A percentile compares a stretch with the other conserved stretches of the same genome.
Evolutionary conservation across 208 protist species (phyloP).

Genomic region (Wallacemonas sp.): DNA sequence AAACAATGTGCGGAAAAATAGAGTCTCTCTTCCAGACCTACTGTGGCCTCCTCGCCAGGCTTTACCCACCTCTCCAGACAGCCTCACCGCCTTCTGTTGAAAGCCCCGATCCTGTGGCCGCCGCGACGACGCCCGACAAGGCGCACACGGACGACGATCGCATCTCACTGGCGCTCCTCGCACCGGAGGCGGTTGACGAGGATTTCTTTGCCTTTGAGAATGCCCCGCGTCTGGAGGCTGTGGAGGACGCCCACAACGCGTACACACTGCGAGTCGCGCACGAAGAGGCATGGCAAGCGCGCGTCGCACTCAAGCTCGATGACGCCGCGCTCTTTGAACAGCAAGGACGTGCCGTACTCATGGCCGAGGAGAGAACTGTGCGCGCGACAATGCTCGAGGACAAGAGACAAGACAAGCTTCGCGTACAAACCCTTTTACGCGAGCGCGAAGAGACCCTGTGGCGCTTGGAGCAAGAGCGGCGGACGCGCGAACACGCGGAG

Average conservation of each 20-base stretch:
- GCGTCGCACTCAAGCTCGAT: constrained; percentile 48
- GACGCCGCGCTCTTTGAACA: constrained; percentile 56
- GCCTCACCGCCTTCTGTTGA: not conserved
- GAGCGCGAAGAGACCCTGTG: constrained; percentile 36
- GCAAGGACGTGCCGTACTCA: constrained; percentile 28
- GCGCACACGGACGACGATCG: not conserved
- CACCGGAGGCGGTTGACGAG: not conserved
- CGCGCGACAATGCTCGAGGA: constrained; percentile 21
- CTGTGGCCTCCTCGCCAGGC: constrained; percentile 20
- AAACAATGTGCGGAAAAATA: constrained; percentile 88
- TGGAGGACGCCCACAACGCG: constrained; percentile 41
- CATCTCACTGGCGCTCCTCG: not conserved
- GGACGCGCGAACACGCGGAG: constrained; percentile 30
- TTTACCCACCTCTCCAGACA: constrained; percentile 8
- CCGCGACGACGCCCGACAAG: not conserved
- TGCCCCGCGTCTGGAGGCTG: constrained; percentile 28
- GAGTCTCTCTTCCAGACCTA: constrained; percentile 60
- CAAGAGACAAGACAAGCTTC: constrained; percentile 25
- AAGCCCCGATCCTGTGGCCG: not conserved
- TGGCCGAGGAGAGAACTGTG: constrained; percentile 49
- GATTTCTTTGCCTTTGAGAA: constrained; percentile 26
- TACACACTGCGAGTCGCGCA: constrained; percentile 48
- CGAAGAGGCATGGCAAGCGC: constrained; percentile 63
- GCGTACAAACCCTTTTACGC: constrained; percentile 28
- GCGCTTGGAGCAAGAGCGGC: constrained; percentile 45